phyloP scores from a whole-genome alignment of 2,329 filamentous ascomycete species.

The Phyllosticta citriasiana region DNA sequence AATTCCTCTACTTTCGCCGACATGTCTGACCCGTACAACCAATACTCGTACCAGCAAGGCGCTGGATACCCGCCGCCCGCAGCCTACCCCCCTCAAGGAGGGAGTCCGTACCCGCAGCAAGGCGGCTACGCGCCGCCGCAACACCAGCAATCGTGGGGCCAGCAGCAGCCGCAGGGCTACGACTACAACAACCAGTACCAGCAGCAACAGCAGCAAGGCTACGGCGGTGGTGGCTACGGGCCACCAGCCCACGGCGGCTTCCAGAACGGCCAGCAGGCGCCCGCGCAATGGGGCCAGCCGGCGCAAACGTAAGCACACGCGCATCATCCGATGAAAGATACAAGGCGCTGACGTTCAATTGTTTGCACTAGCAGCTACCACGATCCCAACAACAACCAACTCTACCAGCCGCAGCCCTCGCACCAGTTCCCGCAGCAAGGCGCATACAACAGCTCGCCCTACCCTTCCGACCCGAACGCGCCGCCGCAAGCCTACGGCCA shows the following conservation, averaged over 20 bases:
- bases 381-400: constrained; percentile 2
- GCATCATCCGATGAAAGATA: too few species aligned
- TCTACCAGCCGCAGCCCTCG: constrained; percentile 6
- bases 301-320: not conserved
- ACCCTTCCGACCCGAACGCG: constrained; percentile 20
- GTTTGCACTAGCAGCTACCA: not conserved
- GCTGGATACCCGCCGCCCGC: constrained; percentile 17
- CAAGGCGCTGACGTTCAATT: not conserved
- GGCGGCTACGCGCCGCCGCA: constrained; percentile 10
- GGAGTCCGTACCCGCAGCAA: constrained; percentile 13
- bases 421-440: constrained; percentile 21
- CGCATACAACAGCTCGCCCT: constrained; percentile 16
- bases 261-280: constrained; percentile 32
- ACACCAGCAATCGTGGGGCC: constrained; percentile 5
- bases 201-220: constrained; percentile 26
- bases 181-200: constrained; percentile 7
- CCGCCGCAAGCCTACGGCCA: constrained; percentile 7
- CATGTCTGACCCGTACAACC: constrained; percentile 20
- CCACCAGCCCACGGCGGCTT: constrained; percentile 40
- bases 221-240: constrained; percentile 28
- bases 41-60: constrained; percentile 19
- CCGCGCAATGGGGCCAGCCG: constrained; percentile 4
- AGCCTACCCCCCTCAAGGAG: constrained; percentile 12
- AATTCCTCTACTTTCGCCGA: not conserved
- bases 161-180: constrained; percentile 12